phyloP scores from a whole-genome alignment of 768 basidiomycete genomes.

The Hortiboletus campestris region DNA sequence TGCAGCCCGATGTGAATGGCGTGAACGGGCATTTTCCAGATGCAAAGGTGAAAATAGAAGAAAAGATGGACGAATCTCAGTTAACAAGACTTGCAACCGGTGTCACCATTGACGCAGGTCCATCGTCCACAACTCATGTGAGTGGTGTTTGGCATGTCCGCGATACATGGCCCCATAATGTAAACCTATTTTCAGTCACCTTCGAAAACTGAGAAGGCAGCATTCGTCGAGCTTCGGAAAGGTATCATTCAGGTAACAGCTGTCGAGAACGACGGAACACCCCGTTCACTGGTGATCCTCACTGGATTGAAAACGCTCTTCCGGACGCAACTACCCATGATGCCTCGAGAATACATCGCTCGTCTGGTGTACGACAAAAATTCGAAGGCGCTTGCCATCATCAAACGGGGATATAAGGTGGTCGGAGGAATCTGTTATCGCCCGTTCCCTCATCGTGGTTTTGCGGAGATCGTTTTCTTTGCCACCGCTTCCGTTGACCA shows the following conservation, averaged over 20 bases:
- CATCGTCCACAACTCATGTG: conserved; percentile 46
- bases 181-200: conserved; percentile 41
- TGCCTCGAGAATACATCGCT: conserved; percentile 98
- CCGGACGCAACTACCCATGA: conserved; percentile 95
- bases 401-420: conserved; percentile 92
- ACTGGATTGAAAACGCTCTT: conserved; percentile 97
- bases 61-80: conserved; percentile 76
- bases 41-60: conserved; percentile 66
- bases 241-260: conserved; percentile 82
- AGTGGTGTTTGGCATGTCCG: conserved; percentile 19
- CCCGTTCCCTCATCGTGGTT: conserved; percentile 91
- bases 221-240: conserved; percentile 74
- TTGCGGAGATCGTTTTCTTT: conserved; percentile 98
- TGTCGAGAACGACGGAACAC: conserved; percentile 78
- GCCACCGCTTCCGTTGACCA: conserved; percentile 96
- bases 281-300: conserved; percentile 79
- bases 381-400: conserved; percentile 90
- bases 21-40: conserved; percentile 50
- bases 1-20: conserved; percentile 38
- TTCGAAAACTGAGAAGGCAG: conserved; percentile 69
- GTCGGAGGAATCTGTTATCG: conserved; percentile 98
- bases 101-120: conserved; percentile 69
- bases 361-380: conserved; percentile 90
- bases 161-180: neutral
- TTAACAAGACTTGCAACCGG: conserved; percentile 76